A percentile compares a stretch with the other conserved stretches of the same genome.
These are phyloP conservation scores for Eudorina sp. DNA, from an alignment of 139 green algal genomes.

Conservation along the genomic window DNA sequence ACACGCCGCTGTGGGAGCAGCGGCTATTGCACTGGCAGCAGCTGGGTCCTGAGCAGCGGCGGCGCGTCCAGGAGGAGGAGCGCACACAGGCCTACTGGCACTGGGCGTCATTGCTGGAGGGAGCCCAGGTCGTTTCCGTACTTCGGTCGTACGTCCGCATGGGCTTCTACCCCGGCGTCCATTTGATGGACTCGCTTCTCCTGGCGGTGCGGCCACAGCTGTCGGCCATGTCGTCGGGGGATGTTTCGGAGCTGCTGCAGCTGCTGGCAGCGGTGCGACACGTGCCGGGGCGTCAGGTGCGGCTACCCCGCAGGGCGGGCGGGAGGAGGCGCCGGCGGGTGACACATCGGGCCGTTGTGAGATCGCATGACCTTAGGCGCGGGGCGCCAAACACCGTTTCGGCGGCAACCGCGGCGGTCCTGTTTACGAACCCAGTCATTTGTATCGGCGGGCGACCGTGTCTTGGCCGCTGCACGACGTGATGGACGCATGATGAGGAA, in stretches of 20 bases:
- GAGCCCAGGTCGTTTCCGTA: not conserved
- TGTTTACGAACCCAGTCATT: not conserved
- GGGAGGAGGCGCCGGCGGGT: too few species aligned
- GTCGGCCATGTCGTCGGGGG: not conserved
- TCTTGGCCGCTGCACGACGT: too few species aligned
- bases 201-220: slow-evolving; percentile 1
- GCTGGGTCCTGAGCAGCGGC: too few species aligned
- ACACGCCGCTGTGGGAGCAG: not conserved
- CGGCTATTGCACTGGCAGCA: too few species aligned
- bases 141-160: not conserved
- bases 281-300: slow-evolving; percentile 27
- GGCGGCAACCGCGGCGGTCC: not conserved
- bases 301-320: too few species aligned
- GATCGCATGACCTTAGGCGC: too few species aligned
- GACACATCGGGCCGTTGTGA: too few species aligned
- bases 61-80: too few species aligned
- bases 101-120: not conserved
- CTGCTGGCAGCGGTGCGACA: slow-evolving; percentile 16
- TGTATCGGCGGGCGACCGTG: too few species aligned
- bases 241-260: slow-evolving; percentile 30
- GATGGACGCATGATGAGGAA: not conserved
- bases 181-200: slow-evolving; percentile 18
- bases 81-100: not conserved
- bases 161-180: not conserved
- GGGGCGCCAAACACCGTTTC: not conserved